Base-by-base conservation (phyloP, 1,284 basidiomycete species). In the Sphaerobolus stellatus region DNA sequence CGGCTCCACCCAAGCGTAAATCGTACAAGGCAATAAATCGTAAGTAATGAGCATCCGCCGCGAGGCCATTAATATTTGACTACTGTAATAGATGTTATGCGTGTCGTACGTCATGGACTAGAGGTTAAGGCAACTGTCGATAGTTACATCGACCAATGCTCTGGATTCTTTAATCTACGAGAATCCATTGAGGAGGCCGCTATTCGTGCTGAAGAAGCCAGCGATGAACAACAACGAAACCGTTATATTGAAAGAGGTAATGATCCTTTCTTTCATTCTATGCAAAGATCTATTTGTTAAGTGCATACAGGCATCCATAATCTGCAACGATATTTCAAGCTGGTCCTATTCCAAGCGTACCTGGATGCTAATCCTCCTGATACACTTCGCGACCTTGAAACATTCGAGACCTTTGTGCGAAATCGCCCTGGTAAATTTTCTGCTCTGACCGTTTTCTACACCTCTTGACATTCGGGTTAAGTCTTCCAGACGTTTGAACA, bases 401-500 rank as follows among this genome's bases (percentile, higher is more conserved):
- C 79, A 2, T 88, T 97, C 48, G 91, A 90, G 63, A 80, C 77
- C 3, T 97, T 89, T 62, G 86, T 96, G 31, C 84, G 88, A 66
- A 82, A 83, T 59, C 78, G 90, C 38, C 93, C 93, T 61, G 90
- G 90, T 90, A 54, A 36, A 22, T 6, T 9, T 33, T 27, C n/a
- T 49, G 18, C 34, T 22, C 13, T 6, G 7, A 47, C 30, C 18
- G 9, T 44, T 34, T 43, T 11, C 13, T 7, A 6, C 18, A 11
- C 41, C 11, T 43, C 18, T 11, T 7, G 41, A 43, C 13, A 18
- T 13, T 43, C 14, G 13, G 45, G 24, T 50, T 28, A 67, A 82
- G 97, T 99, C 14, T 94, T 99, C 72, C 90, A 90, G 66, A 99
- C 97, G 0, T 95, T 99, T 58, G 86, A 96, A 70, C 93, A 92